Evolutionary conservation across 208 protist genomes (phyloP).

Genomic region (Tritrichomonas musculus): DNA sequence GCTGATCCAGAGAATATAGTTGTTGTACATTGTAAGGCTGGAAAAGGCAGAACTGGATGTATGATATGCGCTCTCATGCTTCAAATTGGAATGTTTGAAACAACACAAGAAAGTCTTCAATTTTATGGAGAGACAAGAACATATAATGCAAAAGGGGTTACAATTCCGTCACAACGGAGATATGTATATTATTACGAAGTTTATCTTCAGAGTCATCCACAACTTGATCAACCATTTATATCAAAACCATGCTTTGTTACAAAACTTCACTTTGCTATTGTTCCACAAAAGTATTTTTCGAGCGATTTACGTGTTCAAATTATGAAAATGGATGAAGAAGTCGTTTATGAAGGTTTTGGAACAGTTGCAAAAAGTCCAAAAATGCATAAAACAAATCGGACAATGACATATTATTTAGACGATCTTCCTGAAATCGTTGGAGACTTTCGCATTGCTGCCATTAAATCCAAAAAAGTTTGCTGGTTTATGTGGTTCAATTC

Average conservation of each 20-base stretch:
- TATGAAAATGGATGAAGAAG: neutral
- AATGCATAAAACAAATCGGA: neutral
- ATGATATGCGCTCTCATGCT: slow-evolving; percentile 66
- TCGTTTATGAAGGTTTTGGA: neutral
- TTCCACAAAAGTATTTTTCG: neutral
- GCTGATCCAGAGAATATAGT: slow-evolving; percentile 56
- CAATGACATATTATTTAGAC: neutral
- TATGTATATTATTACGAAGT: slow-evolving; percentile 44
- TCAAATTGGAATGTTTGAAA: neutral
- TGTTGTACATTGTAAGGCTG: slow-evolving; percentile 89
- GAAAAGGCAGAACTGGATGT: slow-evolving; percentile 86
- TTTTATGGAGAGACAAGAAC: slow-evolving; percentile 67
- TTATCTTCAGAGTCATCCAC: too few relatives aligned
- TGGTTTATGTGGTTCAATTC: slow-evolving; percentile 19
- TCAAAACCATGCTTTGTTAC: neutral
- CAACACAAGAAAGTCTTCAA: neutral
- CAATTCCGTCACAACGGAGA: slow-evolving; percentile 66
- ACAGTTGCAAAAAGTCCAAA: neutral
- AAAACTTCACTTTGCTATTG: neutral
- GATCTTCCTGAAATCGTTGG: neutral
- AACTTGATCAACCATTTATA: neutral
- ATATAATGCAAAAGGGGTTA: slow-evolving; percentile 68
- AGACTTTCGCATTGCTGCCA: neutral
- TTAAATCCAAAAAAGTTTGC: neutral
- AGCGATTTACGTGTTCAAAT: neutral